Conservation (phyloP, 2,329 filamentous ascomycete genomes). For the Juglanconis juglandina region DNA sequence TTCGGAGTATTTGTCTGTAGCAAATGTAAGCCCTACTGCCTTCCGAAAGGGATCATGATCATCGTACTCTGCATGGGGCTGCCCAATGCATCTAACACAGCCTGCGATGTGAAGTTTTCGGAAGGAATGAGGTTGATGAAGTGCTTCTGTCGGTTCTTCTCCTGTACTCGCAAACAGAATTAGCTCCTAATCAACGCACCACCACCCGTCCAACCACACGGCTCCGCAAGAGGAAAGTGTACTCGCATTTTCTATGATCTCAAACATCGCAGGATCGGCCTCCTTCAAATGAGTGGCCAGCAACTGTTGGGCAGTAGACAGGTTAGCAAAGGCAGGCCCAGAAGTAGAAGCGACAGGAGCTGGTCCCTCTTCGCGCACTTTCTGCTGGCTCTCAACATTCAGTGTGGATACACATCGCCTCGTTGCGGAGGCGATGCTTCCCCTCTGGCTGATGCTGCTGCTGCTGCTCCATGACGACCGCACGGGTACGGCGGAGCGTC, state of each 20-base stretch:
- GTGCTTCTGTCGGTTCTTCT: slow-evolving; percentile 94
- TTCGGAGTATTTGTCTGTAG: slow-evolving; percentile 91
- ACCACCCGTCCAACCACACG: not conserved
- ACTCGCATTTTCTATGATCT: slow-evolving; percentile 83
- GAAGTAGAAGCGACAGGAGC: slow-evolving; percentile 10
- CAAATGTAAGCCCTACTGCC: slow-evolving; percentile 30
- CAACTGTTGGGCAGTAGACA: slow-evolving; percentile 50
- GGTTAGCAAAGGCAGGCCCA: slow-evolving; percentile 15
- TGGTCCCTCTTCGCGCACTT: slow-evolving; percentile 39
- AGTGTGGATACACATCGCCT: slow-evolving; percentile 44
- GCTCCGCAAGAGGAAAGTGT: not conserved
- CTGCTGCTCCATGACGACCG: slow-evolving; percentile 21
- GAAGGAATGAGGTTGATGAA: slow-evolving; percentile 97
- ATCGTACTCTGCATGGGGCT: slow-evolving; percentile 86
- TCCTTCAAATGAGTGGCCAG: slow-evolving; percentile 75
- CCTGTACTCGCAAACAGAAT: slow-evolving; percentile 49
- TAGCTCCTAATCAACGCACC: not conserved
- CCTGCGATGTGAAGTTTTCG: slow-evolving; percentile 93
- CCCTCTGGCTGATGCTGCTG: not conserved
- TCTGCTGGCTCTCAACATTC: slow-evolving; percentile 55
- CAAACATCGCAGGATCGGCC: slow-evolving; percentile 81
- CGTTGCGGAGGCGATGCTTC: slow-evolving; percentile 18
- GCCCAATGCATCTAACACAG: slow-evolving; percentile 84
- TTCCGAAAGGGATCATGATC: slow-evolving; percentile 10
- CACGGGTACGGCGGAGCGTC: slow-evolving; percentile 30